A percentile compares a stretch with the other conserved stretches of the same genome.
These are phyloP conservation scores for Nitzschia palea DNA, from an alignment of 108 stramenopile species.

Conservation along the genomic window DNA sequence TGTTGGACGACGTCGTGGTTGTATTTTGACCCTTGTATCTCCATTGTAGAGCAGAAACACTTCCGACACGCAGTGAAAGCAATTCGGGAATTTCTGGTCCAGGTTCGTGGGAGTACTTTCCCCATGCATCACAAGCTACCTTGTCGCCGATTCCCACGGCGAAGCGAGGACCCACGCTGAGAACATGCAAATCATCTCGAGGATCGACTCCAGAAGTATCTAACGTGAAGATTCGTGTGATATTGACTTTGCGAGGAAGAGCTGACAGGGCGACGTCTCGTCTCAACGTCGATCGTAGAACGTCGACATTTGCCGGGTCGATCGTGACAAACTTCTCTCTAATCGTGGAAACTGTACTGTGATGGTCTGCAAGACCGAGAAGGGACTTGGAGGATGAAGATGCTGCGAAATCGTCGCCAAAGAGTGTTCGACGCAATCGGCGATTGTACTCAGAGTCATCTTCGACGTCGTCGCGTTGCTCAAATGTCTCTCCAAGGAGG, in stretches of 20 bases:
- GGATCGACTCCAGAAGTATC: background rate
- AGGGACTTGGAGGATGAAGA: no score
- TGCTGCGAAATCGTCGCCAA: no score
- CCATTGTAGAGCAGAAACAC: background rate
- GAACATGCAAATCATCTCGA: constrained; percentile 1
- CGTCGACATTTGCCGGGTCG: no score
- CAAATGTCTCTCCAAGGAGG: background rate
- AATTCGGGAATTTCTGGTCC: no score
- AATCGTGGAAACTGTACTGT: no score
- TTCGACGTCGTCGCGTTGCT: background rate
- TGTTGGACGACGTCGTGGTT: background rate
- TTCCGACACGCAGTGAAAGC: no score
- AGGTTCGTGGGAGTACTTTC: background rate
- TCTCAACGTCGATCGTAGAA: no score
- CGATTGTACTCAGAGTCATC: background rate
- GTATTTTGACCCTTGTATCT: background rate
- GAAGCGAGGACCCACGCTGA: background rate
- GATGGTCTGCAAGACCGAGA: no score
- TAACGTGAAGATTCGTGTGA: background rate
- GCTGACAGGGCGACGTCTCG: no score
- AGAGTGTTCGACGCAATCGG: background rate
- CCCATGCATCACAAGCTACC: background rate
- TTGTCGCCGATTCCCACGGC: constrained; percentile 3
- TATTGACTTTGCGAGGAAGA: background rate
- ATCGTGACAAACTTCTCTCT: no score